A percentile compares a stretch with the other conserved stretches of the same genome.
Evolutionary conservation across 2,329 filamentous ascomycete genomes (phyloP).

Genomic region (Emydomyces testavorans): DNA sequence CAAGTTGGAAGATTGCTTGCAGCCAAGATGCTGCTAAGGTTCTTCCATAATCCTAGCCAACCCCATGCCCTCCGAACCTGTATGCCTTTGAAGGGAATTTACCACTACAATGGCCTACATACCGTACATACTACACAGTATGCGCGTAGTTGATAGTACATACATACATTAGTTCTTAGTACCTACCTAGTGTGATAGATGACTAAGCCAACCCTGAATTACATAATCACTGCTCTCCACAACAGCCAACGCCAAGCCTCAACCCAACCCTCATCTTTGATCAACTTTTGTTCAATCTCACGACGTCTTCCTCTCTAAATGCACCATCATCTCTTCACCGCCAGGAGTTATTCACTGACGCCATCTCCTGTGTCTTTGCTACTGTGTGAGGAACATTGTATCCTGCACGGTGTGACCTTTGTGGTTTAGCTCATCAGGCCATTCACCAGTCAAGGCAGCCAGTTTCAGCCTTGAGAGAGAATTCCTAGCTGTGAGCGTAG

Average conservation of each 20-base stretch:
- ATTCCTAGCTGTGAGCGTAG: not conserved
- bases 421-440: not conserved
- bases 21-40: too few relatives aligned
- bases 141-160: too few relatives aligned
- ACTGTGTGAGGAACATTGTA: not conserved
- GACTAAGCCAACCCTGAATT: conserved; percentile 7
- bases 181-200: not conserved
- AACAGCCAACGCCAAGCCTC: not conserved
- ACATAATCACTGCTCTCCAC: conserved; percentile 7
- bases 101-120: too few relatives aligned
- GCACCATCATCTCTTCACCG: not conserved
- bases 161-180: too few relatives aligned
- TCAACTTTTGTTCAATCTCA: conserved; percentile 9
- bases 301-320: conserved; percentile 4
- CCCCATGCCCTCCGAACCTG: too few relatives aligned
- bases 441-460: not conserved
- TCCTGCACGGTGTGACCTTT: not conserved
- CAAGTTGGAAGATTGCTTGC: too few relatives aligned
- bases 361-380: not conserved
- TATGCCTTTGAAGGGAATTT: too few relatives aligned
- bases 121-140: too few relatives aligned
- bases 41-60: too few relatives aligned
- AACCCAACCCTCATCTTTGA: conserved; percentile 8
- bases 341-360: not conserved
- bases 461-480: conserved; percentile 5